Evolutionary conservation across 169 alveolate genomes (phyloP).

Genomic region (Plasmodium knowlesi): DNA sequence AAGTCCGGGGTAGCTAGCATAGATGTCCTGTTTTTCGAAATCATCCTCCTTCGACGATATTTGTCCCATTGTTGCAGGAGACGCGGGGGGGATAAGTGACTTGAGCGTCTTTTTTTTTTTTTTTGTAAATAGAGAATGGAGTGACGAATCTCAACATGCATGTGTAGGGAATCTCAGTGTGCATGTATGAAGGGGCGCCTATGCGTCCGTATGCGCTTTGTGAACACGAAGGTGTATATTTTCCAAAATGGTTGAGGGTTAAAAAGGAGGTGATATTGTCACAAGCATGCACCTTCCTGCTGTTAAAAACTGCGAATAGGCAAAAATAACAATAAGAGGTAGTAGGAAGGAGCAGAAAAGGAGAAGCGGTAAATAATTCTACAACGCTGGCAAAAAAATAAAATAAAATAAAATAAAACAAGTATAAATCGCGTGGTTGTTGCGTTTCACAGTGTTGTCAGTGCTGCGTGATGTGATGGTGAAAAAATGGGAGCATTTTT

Average conservation of each 20-base stretch:
- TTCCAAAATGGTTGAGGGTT: not conserved
- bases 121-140: not conserved
- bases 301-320: not conserved
- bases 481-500: not conserved
- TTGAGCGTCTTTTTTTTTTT: not conserved
- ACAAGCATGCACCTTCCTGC: not conserved
- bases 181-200: not conserved
- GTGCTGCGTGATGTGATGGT: not conserved
- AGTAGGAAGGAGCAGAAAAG: not conserved
- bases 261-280: not conserved
- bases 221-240: not conserved
- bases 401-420: not conserved
- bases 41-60: constrained; percentile 45
- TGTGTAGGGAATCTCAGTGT: not conserved
- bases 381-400: not conserved
- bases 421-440: not conserved
- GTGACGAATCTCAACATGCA: not conserved
- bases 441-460: not conserved
- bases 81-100: constrained; percentile 3
- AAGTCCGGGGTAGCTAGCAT: constrained; percentile 84
- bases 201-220: not conserved
- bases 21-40: constrained; percentile 59
- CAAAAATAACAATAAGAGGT: not conserved
- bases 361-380: not conserved
- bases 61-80: constrained; percentile 49